phyloP scores from a whole-genome alignment of 768 basidiomycete genomes.

The Boletellus sp. region DNA sequence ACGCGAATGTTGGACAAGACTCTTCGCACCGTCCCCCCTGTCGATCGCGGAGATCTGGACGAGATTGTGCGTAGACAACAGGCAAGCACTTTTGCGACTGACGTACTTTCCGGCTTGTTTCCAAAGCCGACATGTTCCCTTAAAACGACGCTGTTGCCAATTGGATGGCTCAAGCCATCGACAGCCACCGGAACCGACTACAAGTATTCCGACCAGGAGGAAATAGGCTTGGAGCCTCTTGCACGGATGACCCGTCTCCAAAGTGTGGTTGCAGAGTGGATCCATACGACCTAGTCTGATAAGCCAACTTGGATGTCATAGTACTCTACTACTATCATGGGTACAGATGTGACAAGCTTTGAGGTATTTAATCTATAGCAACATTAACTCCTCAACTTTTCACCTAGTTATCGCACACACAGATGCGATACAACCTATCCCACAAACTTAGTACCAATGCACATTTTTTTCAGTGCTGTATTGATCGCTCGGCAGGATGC shows the following conservation, averaged over 20 bases:
- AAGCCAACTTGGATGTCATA: too few species aligned
- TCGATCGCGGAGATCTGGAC: constrained; percentile 25
- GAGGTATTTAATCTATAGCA: background rate
- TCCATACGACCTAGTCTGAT: too few species aligned
- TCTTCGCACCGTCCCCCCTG: constrained; percentile 28
- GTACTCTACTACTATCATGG: background rate
- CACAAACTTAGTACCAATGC: background rate
- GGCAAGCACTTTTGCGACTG: constrained; percentile 18
- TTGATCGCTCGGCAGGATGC: background rate
- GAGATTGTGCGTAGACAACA: constrained; percentile 27
- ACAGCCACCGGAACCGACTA: constrained; percentile 39
- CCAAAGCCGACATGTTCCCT: constrained; percentile 44
- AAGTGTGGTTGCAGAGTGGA: too few species aligned
- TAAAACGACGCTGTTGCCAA: constrained; percentile 33
- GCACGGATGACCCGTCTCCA: constrained; percentile 34
- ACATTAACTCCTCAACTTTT: background rate
- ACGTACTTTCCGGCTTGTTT: constrained; percentile 39
- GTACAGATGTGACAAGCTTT: background rate
- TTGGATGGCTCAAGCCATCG: constrained; percentile 37
- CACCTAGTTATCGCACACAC: background rate
- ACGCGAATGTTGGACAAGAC: background rate
- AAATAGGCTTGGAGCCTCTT: constrained; percentile 50
- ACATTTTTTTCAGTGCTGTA: background rate
- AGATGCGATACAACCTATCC: background rate
- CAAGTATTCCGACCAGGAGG: constrained; percentile 47